phyloP scores from a whole-genome alignment of 2,329 filamentous ascomycete species.

The Fusarium annulatum region DNA sequence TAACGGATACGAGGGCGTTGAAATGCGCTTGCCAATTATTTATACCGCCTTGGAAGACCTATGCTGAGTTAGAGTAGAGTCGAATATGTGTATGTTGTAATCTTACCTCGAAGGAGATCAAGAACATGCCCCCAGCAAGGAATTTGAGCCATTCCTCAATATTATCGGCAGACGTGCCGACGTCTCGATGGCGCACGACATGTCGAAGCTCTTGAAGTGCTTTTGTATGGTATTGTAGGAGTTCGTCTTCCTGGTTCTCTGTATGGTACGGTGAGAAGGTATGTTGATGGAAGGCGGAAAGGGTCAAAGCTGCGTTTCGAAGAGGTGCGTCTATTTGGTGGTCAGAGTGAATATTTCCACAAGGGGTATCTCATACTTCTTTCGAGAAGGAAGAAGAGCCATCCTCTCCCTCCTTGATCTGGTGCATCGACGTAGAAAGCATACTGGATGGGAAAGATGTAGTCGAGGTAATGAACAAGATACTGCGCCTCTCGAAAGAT shows the following conservation, averaged over 20 bases:
- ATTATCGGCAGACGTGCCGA: slow-evolving; percentile 7
- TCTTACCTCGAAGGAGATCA: slow-evolving; percentile 44
- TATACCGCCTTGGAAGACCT: slow-evolving; percentile 37
- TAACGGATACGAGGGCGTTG: slow-evolving; percentile 26
- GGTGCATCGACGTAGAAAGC: slow-evolving; percentile 43
- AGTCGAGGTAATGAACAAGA: slow-evolving; percentile 45
- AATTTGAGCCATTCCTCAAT: slow-evolving; percentile 43
- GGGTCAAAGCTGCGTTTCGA: slow-evolving; percentile 42
- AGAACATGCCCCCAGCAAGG: slow-evolving; percentile 39
- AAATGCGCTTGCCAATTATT: slow-evolving; percentile 39
- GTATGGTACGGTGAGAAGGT: slow-evolving; percentile 27
- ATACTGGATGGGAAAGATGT: slow-evolving; percentile 45
- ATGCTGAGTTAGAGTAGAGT: accelerated
- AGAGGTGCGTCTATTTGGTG: slow-evolving; percentile 32
- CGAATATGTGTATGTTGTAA: too few relatives aligned
- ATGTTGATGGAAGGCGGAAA: slow-evolving; percentile 45
- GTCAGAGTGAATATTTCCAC: accelerated
- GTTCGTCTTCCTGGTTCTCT: slow-evolving; percentile 33
- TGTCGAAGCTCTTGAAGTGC: slow-evolving; percentile 42
- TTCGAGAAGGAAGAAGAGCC: slow-evolving; percentile 40
- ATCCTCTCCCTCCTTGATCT: slow-evolving; percentile 41
- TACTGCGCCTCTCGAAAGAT: slow-evolving; percentile 43
- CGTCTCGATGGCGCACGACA: slow-evolving; percentile 24
- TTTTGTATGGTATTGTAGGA: slow-evolving; percentile 42
- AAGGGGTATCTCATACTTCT: not conserved